Percentiles rank a stretch among this genome's conserved stretches.
Conservation (phyloP, 305 asterid species). For the Fraxinus baroniana region DNA sequence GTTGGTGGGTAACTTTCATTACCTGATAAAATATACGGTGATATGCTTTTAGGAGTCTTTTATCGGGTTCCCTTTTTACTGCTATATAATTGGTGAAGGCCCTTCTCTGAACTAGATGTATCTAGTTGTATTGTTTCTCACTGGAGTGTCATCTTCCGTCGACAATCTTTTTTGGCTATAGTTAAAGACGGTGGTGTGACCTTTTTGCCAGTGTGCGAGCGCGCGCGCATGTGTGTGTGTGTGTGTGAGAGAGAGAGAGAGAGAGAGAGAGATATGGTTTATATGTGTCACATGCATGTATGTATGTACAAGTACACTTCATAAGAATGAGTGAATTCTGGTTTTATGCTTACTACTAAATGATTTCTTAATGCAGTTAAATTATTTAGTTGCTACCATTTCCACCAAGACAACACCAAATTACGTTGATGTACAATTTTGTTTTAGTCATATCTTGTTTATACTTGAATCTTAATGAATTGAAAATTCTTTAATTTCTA, state of each 20-base stretch:
- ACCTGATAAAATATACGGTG: neutral
- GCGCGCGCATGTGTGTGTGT: neutral
- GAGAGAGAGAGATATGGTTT: neutral
- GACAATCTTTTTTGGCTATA: neutral
- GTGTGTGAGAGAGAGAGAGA: neutral
- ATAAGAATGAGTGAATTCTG: neutral
- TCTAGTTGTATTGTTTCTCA: neutral
- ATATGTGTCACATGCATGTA: neutral
- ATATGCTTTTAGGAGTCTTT: neutral
- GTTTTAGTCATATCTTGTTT: neutral
- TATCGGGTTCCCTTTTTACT: neutral
- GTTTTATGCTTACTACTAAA: neutral
- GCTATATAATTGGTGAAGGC: neutral
- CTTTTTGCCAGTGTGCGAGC: neutral
- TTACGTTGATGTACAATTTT: conserved; percentile 3
- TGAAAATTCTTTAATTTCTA: neutral
- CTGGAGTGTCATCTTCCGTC: neutral
- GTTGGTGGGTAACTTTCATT: neutral
- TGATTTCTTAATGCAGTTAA: neutral
- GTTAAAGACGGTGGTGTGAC: neutral
- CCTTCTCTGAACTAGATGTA: neutral
- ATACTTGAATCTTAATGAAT: neutral
- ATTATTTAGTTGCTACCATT: neutral
- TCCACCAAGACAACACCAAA: neutral
- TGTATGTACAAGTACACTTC: neutral